Percentiles rank a stretch among this genome's conserved stretches.
Evolutionary conservation across 2,329 filamentous ascomycete species (phyloP).

Genomic region (Beauveria australis): DNA sequence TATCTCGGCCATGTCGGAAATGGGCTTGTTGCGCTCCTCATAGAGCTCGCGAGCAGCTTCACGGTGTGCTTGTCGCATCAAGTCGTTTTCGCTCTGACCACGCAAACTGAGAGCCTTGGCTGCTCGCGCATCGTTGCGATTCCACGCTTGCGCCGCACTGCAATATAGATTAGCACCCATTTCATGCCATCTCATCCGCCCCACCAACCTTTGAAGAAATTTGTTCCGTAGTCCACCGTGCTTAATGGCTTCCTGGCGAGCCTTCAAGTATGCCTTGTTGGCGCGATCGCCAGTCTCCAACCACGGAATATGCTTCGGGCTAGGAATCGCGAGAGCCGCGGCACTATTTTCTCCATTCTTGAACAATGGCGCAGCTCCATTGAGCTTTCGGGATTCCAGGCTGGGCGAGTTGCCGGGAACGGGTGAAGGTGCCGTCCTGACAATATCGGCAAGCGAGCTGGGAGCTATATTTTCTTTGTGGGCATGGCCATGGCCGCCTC

Average conservation of each 20-base stretch:
- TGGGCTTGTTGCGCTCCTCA: slow-evolving; percentile 66
- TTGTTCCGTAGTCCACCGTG: slow-evolving; percentile 95
- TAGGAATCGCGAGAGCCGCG: slow-evolving; percentile 74
- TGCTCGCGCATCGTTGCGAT: slow-evolving; percentile 90
- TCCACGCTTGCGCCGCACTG: slow-evolving; percentile 92
- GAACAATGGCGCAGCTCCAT: slow-evolving; percentile 56
- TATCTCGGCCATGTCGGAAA: slow-evolving; percentile 62
- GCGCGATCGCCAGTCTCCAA: slow-evolving; percentile 84
- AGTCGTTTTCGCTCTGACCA: slow-evolving; percentile 91
- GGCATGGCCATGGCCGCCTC: slow-evolving; percentile 68
- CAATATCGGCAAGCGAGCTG: slow-evolving; percentile 83
- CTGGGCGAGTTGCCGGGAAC: slow-evolving; percentile 47
- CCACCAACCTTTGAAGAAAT: slow-evolving; percentile 77
- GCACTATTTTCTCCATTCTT: slow-evolving; percentile 69
- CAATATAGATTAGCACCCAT: not conserved
- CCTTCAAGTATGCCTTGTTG: slow-evolving; percentile 92
- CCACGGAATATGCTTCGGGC: slow-evolving; percentile 92
- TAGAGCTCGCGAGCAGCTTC: slow-evolving; percentile 89
- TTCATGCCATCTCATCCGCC: not conserved
- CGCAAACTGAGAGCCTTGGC: slow-evolving; percentile 91
- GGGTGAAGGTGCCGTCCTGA: slow-evolving; percentile 91
- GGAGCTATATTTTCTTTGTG: slow-evolving; percentile 61
- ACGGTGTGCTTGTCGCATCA: slow-evolving; percentile 94
- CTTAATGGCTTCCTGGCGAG: slow-evolving; percentile 91
- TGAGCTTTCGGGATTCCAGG: slow-evolving; percentile 53